Evolutionary conservation across 2,329 filamentous ascomycete genomes (phyloP).

Genomic region (Aspergillus flavus): DNA sequence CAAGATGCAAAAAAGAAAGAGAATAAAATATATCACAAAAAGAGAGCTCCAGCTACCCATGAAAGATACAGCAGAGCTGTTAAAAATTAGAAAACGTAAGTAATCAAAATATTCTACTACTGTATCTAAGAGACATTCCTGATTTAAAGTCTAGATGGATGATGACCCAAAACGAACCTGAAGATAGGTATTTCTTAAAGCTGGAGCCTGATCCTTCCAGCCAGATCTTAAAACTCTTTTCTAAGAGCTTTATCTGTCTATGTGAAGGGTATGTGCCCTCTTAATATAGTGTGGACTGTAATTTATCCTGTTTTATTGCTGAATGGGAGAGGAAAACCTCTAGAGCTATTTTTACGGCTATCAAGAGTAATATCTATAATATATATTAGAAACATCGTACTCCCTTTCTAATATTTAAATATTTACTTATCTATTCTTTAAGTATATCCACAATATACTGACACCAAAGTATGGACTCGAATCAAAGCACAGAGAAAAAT

Average conservation of each 20-base stretch:
- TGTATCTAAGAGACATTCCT: neutral
- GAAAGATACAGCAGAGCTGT: neutral
- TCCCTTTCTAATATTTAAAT: no score
- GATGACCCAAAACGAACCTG: neutral
- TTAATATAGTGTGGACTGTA: slow-evolving; percentile 5
- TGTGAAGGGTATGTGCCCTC: neutral
- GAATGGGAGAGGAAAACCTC: neutral
- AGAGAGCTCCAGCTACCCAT: slow-evolving; percentile 2
- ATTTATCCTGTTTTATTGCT: slow-evolving; percentile 9
- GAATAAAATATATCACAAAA: neutral
- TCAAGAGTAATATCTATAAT: no score
- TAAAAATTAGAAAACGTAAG: slow-evolving; percentile 1
- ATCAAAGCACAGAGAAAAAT: no score
- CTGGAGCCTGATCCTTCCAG: no score
- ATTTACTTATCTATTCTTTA: no score
- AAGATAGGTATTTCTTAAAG: no score
- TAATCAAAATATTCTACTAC: neutral
- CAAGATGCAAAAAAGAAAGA: neutral
- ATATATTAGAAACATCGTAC: no score
- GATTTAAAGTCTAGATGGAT: slow-evolving; percentile 10
- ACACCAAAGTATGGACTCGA: no score
- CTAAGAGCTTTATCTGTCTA: neutral
- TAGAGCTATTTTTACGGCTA: no score
- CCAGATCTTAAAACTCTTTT: no score
- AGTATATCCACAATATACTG: no score